A percentile compares a stretch with the other conserved stretches of the same genome.
Conservation (phyloP, 441 rosid genomes). For the Biscutella laevigata region DNA sequence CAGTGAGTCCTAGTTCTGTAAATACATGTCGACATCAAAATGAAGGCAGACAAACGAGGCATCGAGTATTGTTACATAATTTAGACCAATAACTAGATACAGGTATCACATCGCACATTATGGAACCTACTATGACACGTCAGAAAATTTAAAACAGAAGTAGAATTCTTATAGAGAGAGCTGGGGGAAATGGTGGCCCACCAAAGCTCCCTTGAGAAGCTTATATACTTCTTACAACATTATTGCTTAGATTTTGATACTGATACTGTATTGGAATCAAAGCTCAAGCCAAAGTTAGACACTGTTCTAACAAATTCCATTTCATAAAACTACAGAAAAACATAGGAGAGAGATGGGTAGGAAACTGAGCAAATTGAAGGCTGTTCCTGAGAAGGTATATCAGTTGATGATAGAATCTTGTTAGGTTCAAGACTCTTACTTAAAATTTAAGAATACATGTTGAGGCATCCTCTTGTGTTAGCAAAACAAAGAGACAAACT, state of each 20-base stretch:
- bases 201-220: slow-evolving; percentile 5
- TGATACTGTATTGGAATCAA: background rate
- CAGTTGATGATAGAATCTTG: background rate
- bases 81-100: slow-evolving; percentile 12
- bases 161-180: background rate
- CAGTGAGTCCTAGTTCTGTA: slow-evolving; percentile 71
- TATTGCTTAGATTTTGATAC: slow-evolving; percentile 6
- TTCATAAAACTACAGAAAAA: slow-evolving; percentile 1
- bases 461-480: slow-evolving; percentile 2
- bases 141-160: slow-evolving; percentile 5
- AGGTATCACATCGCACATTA: slow-evolving; percentile 9
- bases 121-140: slow-evolving; percentile 8
- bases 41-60: slow-evolving; percentile 18
- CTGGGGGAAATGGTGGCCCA: slow-evolving; percentile 1
- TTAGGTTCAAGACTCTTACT: slow-evolving; percentile 10
- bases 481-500: background rate
- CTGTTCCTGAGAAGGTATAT: background rate
- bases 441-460: background rate
- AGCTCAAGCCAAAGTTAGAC: slow-evolving; percentile 4
- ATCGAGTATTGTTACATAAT: slow-evolving; percentile 2
- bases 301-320: background rate
- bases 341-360: background rate
- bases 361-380: slow-evolving; percentile 12
- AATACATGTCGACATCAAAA: slow-evolving; percentile 26
- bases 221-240: slow-evolving; percentile 3